Evolutionary conservation across 345 rosid species (phyloP).

Genomic region (Leavenworthia alabamica): DNA sequence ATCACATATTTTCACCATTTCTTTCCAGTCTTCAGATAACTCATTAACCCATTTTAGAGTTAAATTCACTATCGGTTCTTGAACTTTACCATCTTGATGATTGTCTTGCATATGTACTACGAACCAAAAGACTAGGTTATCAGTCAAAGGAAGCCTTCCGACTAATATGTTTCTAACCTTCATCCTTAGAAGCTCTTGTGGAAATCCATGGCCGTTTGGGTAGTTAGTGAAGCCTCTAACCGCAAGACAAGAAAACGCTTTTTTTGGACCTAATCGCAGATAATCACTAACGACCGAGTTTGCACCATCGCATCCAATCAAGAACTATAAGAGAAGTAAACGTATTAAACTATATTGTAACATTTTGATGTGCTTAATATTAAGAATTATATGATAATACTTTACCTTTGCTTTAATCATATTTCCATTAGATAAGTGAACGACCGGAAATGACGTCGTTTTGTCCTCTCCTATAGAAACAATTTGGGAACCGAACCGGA

Average conservation of each 20-base stretch:
- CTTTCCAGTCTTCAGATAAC: constrained; percentile 34
- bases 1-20: constrained; percentile 38
- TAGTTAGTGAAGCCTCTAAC: constrained; percentile 41
- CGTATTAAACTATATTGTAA: background rate
- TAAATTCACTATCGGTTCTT: constrained; percentile 25
- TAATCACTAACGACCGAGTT: constrained; percentile 40
- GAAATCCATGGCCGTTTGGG: constrained; percentile 41
- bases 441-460: constrained; percentile 17
- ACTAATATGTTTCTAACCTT: constrained; percentile 3
- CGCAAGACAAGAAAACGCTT: constrained; percentile 28
- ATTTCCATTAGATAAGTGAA: constrained; percentile 20
- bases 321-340: constrained; percentile 11
- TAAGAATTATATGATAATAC: background rate
- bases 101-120: constrained; percentile 18
- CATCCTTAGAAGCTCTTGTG: constrained; percentile 22
- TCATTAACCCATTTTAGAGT: constrained; percentile 28
- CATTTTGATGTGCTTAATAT: too few species aligned
- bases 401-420: constrained; percentile 29
- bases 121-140: constrained; percentile 40
- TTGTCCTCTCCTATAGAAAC: constrained; percentile 13
- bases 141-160: constrained; percentile 37
- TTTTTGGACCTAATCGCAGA: constrained; percentile 31
- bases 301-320: constrained; percentile 59
- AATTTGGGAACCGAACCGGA: constrained; percentile 25
- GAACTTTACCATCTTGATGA: constrained; percentile 18